phyloP scores from a whole-genome alignment of 768 basidiomycete genomes.

The Lactarius quietus region DNA sequence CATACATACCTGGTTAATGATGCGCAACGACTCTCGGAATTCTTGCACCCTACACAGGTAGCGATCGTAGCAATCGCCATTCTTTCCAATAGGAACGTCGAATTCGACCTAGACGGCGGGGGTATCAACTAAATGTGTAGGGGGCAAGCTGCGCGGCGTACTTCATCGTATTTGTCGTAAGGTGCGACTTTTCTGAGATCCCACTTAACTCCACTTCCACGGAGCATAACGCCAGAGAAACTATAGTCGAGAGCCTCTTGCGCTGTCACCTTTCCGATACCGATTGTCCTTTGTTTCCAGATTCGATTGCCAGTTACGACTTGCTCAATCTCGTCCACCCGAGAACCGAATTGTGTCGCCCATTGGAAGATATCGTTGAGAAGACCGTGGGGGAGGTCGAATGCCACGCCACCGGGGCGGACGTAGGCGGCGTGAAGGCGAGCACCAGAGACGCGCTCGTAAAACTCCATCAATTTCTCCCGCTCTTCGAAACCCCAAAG shows the following conservation, averaged over 20 bases:
- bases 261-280: conserved; percentile 86
- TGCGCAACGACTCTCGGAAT: conserved; percentile 90
- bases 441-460: conserved; percentile 97
- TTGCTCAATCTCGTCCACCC: conserved; percentile 97
- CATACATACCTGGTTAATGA: conserved; percentile 65
- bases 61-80: conserved; percentile 97
- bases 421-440: conserved; percentile 98
- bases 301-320: conserved; percentile 97
- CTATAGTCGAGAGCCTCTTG: conserved; percentile 88
- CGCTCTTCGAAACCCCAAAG: conserved; percentile 99
- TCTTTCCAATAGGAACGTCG: conserved; percentile 93
- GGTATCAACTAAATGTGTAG: neutral
- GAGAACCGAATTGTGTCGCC: conserved; percentile 88
- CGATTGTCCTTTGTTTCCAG: conserved; percentile 94
- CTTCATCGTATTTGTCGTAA: conserved; percentile 96
- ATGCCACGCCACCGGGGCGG: conserved; percentile 96
- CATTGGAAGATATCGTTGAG: conserved; percentile 97
- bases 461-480: conserved; percentile 99
- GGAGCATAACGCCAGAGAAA: conserved; percentile 96
- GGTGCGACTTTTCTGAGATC: conserved; percentile 88
- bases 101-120: conserved; percentile 72
- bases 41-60: conserved; percentile 98
- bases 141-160: conserved; percentile 27
- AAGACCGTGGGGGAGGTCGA: conserved; percentile 97
- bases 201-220: conserved; percentile 93